Conservation (phyloP, 345 rosid genomes). For the Crucihimalaya himalaica region DNA sequence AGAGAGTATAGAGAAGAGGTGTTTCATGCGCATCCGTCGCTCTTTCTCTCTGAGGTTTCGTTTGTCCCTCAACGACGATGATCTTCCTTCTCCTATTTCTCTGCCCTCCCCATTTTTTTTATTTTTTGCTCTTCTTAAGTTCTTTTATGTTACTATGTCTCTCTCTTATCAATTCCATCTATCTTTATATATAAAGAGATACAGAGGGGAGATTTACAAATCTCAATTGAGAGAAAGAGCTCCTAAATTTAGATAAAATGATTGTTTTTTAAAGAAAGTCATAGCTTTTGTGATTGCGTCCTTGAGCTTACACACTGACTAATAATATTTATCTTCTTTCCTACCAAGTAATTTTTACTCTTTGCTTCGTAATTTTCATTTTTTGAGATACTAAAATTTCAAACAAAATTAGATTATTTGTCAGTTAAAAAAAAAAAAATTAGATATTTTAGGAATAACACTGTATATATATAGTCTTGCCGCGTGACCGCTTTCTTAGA, state of each 20-base stretch:
- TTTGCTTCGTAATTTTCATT: neutral
- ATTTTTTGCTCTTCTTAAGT: too few species aligned
- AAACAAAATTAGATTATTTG: too few species aligned
- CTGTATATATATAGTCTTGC: too few species aligned
- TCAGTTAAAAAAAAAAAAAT: too few species aligned
- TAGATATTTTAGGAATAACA: too few species aligned
- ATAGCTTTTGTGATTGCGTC: slow-evolving; percentile 1
- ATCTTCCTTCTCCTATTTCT: slow-evolving; percentile 21
- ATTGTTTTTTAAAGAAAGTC: neutral
- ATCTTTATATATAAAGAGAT: neutral
- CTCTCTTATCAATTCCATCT: neutral
- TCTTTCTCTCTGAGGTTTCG: slow-evolving; percentile 38
- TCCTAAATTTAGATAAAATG: neutral
- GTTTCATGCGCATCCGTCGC: slow-evolving; percentile 32
- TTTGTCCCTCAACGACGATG: slow-evolving; percentile 12
- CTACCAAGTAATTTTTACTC: neutral
- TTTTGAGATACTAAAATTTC: neutral
- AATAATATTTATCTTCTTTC: neutral
- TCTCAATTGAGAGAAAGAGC: slow-evolving; percentile 20
- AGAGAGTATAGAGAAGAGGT: slow-evolving; percentile 23
- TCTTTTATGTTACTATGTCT: neutral
- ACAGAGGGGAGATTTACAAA: neutral
- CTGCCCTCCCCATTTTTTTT: neutral
- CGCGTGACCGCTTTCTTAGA: too few species aligned
- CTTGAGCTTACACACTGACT: slow-evolving; percentile 25